Evolutionary conservation across 352 stramenopile species (phyloP), one percentile per base, ranked within the genome.

Genomic region (Globisporangium orthogonon): DNA sequence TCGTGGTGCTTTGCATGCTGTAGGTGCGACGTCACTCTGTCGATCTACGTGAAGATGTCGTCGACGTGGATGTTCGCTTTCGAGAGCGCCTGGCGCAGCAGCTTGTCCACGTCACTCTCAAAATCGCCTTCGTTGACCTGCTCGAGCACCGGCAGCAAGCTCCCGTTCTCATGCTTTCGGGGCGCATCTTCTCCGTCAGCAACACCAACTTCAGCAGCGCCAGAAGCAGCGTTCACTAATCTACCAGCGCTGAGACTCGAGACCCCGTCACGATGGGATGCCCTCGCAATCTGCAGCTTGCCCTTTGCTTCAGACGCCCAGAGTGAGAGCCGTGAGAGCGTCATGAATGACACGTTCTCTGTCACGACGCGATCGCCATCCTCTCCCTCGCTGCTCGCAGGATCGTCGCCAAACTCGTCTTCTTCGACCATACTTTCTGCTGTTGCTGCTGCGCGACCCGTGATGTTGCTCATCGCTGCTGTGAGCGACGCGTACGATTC

Each of bases 291-390:
- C 15, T 66, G 51, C 10, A 89, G 45, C 58, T 85, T 87, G 9
- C 62, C 63, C 37, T 87, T 87, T 3, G 76, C 79, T 35, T 85
- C 69, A 0, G 61, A 66, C 0, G 76, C 76, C 79, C 79, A 89
- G 10, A 73, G 65, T 0, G 79, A 89, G 13, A 89, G 50, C 30
- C 66, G 65, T 2, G 67, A 78, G 9, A 89, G 65, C 6, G 79
- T 75, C 64, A 83, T 71, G 59, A 85, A 89, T 3, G 79, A 80
- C 23, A 87, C 69, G 37, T 62, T 87, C 18, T 87, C 76, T 47
- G 85, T 70, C 10, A 78, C 48, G 23, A 52, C 46, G 15, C 52
- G 55, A 30, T 50, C 57, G 18, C 69, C 67, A 3, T 73, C 70
- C 0, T 67, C 60, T 0, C 74, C 67, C 2, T 62, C 56, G 6